Evolutionary conservation across 306 rosid species (phyloP).

Genomic region (Ochetophila trinervis): DNA sequence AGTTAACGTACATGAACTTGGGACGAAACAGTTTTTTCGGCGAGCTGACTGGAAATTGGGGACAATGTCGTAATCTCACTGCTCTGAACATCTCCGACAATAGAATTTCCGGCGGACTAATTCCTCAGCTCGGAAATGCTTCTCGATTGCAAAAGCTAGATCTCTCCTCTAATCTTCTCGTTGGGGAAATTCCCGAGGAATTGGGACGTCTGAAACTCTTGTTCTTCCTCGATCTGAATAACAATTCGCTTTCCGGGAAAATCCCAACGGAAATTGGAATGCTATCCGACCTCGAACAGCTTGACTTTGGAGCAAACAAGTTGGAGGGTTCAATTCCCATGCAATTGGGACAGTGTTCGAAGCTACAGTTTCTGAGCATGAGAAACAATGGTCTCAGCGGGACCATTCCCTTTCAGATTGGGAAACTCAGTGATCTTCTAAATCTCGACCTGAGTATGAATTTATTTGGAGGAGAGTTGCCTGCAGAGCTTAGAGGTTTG

Average conservation of each 20-base stretch:
- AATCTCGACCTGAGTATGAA: background rate
- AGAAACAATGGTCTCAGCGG: background rate
- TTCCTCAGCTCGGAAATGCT: too few relatives aligned
- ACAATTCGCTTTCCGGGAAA: background rate
- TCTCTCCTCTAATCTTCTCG: background rate
- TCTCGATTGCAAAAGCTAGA: background rate
- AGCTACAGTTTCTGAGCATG: background rate
- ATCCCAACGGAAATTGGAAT: background rate
- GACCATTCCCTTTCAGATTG: background rate
- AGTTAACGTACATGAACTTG: too few relatives aligned
- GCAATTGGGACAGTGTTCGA: background rate
- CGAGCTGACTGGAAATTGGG: too few relatives aligned
- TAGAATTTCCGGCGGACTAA: too few relatives aligned
- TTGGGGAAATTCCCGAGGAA: too few relatives aligned
- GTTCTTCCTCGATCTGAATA: too few relatives aligned
- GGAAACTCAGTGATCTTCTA: background rate
- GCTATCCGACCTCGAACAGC: background rate
- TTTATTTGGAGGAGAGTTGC: background rate
- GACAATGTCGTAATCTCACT: too few relatives aligned
- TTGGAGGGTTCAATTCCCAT: background rate
- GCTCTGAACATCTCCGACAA: too few relatives aligned
- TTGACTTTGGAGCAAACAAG: background rate
- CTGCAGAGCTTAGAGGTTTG: background rate
- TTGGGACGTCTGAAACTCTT: too few relatives aligned
- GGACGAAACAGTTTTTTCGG: too few relatives aligned